phyloP scores from a whole-genome alignment of 495 filamentous ascomycete genomes.

The Xylaria palmicola region DNA sequence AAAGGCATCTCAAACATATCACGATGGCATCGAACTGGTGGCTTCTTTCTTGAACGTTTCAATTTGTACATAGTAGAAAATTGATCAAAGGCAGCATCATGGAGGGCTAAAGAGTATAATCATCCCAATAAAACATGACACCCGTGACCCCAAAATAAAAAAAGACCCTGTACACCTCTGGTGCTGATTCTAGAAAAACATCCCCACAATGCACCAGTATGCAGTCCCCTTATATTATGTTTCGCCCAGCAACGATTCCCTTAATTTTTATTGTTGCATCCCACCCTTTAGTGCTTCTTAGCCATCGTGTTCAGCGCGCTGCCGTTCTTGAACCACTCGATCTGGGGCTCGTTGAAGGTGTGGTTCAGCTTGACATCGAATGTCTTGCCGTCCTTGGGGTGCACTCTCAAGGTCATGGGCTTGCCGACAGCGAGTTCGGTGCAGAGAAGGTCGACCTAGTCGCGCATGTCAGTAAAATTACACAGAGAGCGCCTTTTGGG shows the following conservation, averaged over 20 bases:
- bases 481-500: not conserved
- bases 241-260: slow-evolving; percentile 1
- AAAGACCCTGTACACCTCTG: slow-evolving; percentile 34
- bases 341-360: slow-evolving; percentile 96
- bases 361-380: slow-evolving; percentile 85
- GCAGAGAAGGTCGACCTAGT: slow-evolving; percentile 73
- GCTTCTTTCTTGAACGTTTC: slow-evolving; percentile 17
- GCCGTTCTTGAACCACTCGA: slow-evolving; percentile 98
- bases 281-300: slow-evolving; percentile 48
- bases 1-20: not conserved
- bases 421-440: slow-evolving; percentile 91
- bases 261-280: slow-evolving; percentile 5
- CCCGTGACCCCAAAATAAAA: slow-evolving; percentile 25
- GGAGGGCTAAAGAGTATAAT: slow-evolving; percentile 23
- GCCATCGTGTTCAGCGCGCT: slow-evolving; percentile 98
- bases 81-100: slow-evolving; percentile 22
- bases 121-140: slow-evolving; percentile 27
- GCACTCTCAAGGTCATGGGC: slow-evolving; percentile 87
- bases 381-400: slow-evolving; percentile 76
- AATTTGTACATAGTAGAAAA: slow-evolving; percentile 32
- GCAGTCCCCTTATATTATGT: slow-evolving; percentile 22
- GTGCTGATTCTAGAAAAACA: slow-evolving; percentile 27
- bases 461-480: not conserved
- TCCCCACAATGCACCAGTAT: slow-evolving; percentile 33
- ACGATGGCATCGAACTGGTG: not conserved